Conservation (phyloP, 768 basidiomycete genomes). For the Termitomyces sp. region DNA sequence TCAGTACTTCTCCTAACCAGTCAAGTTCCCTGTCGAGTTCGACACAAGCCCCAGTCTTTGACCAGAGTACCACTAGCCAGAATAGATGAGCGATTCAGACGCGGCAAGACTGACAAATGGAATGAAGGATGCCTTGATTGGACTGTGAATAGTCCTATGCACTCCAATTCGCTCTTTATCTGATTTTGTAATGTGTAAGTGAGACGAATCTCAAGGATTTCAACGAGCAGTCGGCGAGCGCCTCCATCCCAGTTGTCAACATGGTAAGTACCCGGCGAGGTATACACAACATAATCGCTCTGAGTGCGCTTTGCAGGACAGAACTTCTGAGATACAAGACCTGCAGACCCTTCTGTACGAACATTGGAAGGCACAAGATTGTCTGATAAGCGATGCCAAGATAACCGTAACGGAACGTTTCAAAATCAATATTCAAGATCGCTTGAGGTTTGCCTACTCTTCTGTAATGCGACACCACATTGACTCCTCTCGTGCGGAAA, state of each 20-base stretch:
- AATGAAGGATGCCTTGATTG: constrained; percentile 12
- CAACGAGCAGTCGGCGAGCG: constrained; percentile 21
- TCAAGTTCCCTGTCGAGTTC: neutral
- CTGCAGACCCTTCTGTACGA: constrained; percentile 16
- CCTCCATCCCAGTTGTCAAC: constrained; percentile 18
- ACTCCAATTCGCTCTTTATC: neutral
- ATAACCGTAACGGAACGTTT: constrained; percentile 18
- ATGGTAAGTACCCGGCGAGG: constrained; percentile 17
- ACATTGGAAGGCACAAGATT: constrained; percentile 6
- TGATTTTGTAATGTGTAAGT: constrained; percentile 14
- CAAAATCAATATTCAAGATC: constrained; percentile 15
- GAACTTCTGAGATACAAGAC: constrained; percentile 9
- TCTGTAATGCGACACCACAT: neutral
- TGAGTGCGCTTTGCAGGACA: constrained; percentile 3
- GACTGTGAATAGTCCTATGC: constrained; percentile 12
- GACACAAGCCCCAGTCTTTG: neutral
- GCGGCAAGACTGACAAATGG: neutral
- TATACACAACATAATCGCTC: neutral
- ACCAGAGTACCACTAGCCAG: neutral
- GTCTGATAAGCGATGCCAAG: constrained; percentile 24
- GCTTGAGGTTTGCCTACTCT: constrained; percentile 24
- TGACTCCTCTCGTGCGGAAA: neutral
- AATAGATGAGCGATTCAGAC: neutral
- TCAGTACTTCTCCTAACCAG: neutral
- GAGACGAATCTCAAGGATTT: constrained; percentile 22